Percentiles rank a stretch among this genome's conserved stretches.
These are phyloP conservation scores for Nemania diffusa DNA, from an alignment of 2,329 filamentous ascomycete genomes.

Conservation along the genomic window DNA sequence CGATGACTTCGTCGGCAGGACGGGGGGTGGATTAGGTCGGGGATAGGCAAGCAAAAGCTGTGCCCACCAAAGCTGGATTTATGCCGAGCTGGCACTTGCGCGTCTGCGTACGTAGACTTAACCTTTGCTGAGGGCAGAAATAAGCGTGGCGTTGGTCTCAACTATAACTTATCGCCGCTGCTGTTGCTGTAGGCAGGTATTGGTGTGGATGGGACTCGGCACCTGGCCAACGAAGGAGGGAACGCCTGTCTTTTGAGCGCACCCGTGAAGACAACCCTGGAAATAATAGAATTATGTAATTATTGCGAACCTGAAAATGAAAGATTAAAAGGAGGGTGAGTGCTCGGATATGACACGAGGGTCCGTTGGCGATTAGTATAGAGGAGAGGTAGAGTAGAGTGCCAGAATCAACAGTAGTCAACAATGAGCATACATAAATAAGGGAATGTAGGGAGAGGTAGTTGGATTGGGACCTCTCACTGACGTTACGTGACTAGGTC, in stretches of 20 bases:
- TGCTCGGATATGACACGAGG: constrained; percentile 20
- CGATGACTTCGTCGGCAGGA: not conserved
- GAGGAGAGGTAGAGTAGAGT: not conserved
- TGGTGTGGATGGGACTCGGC: constrained; percentile 19
- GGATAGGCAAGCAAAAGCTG: constrained; percentile 10
- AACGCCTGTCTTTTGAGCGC: not conserved
- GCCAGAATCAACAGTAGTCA: not conserved
- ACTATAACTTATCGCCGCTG: constrained; percentile 11
- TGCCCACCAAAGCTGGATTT: constrained; percentile 20
- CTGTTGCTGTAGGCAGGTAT: not conserved
- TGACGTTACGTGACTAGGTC: constrained; percentile 4
- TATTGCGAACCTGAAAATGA: not conserved
- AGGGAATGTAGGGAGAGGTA: constrained; percentile 32
- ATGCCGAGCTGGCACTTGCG: constrained; percentile 25
- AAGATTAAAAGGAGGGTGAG: constrained; percentile 24
- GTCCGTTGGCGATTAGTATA: constrained; percentile 5
- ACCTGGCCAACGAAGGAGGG: constrained; percentile 19
- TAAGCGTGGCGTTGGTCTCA: constrained; percentile 18
- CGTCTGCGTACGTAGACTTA: constrained; percentile 28
- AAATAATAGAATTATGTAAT: not conserved
- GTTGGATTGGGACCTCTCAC: constrained; percentile 25
- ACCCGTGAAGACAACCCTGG: constrained; percentile 1
- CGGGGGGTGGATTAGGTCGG: not conserved
- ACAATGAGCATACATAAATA: constrained; percentile 15
- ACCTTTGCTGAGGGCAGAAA: constrained; percentile 14